These are phyloP conservation scores for Schizopora paradoxa DNA, from an alignment of 1,284 basidiomycete genomes.

Conservation along the genomic window DNA sequence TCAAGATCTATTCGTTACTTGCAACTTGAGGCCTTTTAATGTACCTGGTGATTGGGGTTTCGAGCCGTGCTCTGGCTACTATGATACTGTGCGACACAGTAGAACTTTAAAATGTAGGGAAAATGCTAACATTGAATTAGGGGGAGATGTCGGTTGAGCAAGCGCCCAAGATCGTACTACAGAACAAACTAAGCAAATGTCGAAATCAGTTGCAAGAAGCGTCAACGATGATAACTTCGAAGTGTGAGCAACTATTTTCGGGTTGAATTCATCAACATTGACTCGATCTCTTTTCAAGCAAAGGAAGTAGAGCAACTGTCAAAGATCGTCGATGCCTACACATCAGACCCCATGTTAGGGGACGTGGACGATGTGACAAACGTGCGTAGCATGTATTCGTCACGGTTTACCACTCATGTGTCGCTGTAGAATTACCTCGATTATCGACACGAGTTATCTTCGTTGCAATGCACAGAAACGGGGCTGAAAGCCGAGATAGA, in stretches of 20 bases:
- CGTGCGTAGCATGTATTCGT: constrained; percentile 34
- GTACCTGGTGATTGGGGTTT: constrained; percentile 64
- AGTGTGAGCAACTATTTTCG: constrained; percentile 43
- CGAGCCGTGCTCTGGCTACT: constrained; percentile 68
- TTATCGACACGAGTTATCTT: constrained; percentile 52
- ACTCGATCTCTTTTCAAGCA: constrained; percentile 33
- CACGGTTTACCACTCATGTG: constrained; percentile 12
- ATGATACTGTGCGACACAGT: constrained; percentile 78
- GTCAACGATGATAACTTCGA: constrained; percentile 46
- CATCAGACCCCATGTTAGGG: constrained; percentile 48
- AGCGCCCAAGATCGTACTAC: constrained; percentile 67
- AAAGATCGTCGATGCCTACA: constrained; percentile 47
- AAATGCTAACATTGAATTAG: constrained; percentile 32
- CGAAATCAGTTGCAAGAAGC: constrained; percentile 58
- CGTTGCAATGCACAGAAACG: constrained; percentile 48
- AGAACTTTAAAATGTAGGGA: constrained; percentile 22
- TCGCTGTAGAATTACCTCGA: constrained; percentile 58
- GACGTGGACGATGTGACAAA: constrained; percentile 61
- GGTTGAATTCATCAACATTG: constrained; percentile 8
- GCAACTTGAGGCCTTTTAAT: constrained; percentile 62
- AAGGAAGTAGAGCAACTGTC: constrained; percentile 51
- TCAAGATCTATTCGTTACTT: constrained; percentile 64
- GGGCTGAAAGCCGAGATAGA: constrained; percentile 57
- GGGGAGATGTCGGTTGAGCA: constrained; percentile 57
- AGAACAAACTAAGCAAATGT: constrained; percentile 66